Evolutionary conservation across 1,284 basidiomycete genomes (phyloP), one percentile per base, ranked within the genome.

Genomic region (Caloboletus inedulis): DNA sequence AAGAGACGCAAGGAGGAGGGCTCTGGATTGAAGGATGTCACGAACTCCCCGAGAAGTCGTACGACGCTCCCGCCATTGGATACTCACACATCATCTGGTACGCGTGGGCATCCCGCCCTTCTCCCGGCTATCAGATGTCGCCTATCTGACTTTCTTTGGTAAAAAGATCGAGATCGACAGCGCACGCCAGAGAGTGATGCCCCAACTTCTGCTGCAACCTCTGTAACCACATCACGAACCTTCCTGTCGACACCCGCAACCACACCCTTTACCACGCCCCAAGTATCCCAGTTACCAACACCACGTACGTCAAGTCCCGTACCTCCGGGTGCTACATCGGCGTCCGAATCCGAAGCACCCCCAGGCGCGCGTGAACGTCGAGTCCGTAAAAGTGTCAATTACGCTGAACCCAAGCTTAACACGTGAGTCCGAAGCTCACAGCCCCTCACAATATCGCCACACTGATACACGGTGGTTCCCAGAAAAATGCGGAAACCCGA

Each of bases 401-500:
- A 94, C 63, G 79, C 91, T 1, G 91, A 94, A 68, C 91, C 91
- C 12, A 94, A 91, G 69, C 76, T 94, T 29, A 92, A 91, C 68
- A 93, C 89, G 90, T 92, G 68, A 59, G 87, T 83, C 29, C 41
- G 29, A 37, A 25, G 33, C 29, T 43, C 41, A 16, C 40, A 27
- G 8, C 27, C 18, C 47, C 16, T 23, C 49, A 46, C 45, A 51
- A 45, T 40, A 44, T 52, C 42, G 43, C 30, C 53, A n/a, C 34
- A 50, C 51, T 59, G 43, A 61, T 45, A 54, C 19, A 33, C 55
- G 44, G 46, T 43, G 40, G 39, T 37, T 31, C 57, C 51, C 61
- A 92, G 89, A 43, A 94, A 94, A 82, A 93, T 94, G 91, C 85
- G 91, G 42, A 93, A 93, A 72, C 90, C 91, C 7, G 88, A 89